Conservation (phyloP, 1,139 yeast species). For the Diutina neorugosa region DNA sequence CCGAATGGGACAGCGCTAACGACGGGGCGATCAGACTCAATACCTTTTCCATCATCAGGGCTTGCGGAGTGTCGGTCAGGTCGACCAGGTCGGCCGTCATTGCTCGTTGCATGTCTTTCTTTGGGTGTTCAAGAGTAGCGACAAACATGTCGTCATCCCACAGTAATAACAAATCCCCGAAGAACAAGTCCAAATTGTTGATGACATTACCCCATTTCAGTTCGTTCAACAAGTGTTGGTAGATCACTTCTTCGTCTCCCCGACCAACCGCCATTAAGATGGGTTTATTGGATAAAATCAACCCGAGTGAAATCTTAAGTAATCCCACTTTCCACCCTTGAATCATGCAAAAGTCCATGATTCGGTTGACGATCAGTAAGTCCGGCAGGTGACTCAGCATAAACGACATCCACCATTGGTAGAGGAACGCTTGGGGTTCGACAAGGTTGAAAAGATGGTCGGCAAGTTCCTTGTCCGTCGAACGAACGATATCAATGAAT, state of each 20-base stretch:
- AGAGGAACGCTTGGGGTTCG: conserved; percentile 34
- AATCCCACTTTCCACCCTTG: conserved; percentile 59
- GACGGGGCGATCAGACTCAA: conserved; percentile 6
- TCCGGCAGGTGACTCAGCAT: conserved; percentile 52
- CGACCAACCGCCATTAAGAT: conserved; percentile 35
- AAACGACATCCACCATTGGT: conserved; percentile 61
- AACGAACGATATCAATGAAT: conserved; percentile 32
- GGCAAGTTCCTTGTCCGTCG: conserved; percentile 29
- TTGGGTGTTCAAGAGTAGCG: background rate
- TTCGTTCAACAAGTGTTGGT: conserved; percentile 50
- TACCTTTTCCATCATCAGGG: conserved; percentile 8
- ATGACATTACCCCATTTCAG: conserved; percentile 40
- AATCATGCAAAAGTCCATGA: conserved; percentile 43
- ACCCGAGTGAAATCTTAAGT: conserved; percentile 47
- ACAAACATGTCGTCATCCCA: conserved; percentile 25
- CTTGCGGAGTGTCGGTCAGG: conserved; percentile 1
- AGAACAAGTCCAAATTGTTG: conserved; percentile 33
- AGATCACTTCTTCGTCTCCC: conserved; percentile 48
- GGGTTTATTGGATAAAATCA: conserved; percentile 39
- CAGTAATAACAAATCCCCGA: conserved; percentile 25
- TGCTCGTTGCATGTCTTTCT: conserved; percentile 2
- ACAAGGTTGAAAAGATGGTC: conserved; percentile 31
- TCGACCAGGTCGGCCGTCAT: conserved; percentile 1
- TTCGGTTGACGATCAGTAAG: conserved; percentile 35
- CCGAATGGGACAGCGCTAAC: conserved; percentile 3